These are phyloP conservation scores for Cryptomeria japonica DNA, from an alignment of 75 land plant genomes.

Conservation along the genomic window DNA sequence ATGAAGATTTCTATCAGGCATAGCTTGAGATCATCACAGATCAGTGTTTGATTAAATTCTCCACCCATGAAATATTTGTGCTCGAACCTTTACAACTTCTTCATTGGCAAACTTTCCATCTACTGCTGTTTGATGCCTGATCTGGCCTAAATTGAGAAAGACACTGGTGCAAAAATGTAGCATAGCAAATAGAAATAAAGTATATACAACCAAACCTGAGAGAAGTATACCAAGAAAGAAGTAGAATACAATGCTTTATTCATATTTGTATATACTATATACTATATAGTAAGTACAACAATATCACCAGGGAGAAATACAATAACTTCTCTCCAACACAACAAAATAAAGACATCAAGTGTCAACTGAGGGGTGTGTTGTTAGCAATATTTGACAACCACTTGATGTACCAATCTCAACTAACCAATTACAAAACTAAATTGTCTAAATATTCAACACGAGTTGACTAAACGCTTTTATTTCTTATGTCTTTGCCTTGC, in stretches of 20 bases:
- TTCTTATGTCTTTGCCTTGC: not conserved
- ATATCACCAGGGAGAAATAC: not conserved
- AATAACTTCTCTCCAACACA: not conserved
- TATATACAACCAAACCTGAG: no score
- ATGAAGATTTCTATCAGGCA: not conserved
- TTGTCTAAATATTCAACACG: not conserved
- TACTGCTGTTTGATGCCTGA: not conserved
- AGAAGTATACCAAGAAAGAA: no score
- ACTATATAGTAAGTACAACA: not conserved
- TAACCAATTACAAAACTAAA: no score
- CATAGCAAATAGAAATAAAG: not conserved
- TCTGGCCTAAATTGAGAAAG: not conserved
- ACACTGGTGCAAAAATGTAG: not conserved
- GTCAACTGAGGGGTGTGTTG: no score
- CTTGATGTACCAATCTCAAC: no score
- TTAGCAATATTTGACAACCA: no score
- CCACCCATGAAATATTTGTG: not conserved
- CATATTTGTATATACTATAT: no score
- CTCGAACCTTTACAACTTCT: not conserved
- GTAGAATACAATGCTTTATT: no score
- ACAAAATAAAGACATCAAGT: no score
- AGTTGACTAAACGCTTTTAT: not conserved
- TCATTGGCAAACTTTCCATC: not conserved
- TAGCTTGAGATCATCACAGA: not conserved
- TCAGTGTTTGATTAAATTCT: not conserved